phyloP scores from a whole-genome alignment of 192 early-diverging fungal genomes.

The Diversispora epigaea region DNA sequence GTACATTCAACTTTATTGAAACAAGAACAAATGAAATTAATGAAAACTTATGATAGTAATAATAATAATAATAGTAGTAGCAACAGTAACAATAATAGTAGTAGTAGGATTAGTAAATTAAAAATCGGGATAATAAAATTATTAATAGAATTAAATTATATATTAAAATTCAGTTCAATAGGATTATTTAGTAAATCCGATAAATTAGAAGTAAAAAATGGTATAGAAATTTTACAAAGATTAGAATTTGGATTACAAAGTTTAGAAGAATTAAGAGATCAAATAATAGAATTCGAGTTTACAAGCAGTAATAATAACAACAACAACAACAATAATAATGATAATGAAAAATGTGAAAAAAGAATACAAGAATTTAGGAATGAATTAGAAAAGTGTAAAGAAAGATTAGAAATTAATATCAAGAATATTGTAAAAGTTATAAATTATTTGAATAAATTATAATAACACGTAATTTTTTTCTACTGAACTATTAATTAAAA shows the following conservation, averaged over 20 bases:
- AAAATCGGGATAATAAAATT: background rate
- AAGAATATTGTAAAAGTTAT: background rate
- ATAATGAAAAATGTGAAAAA: background rate
- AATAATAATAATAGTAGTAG: background rate
- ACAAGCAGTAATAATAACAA: background rate
- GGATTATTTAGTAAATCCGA: background rate
- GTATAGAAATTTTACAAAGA: constrained; percentile 16
- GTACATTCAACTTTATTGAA: background rate
- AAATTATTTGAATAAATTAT: background rate
- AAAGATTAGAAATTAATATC: background rate
- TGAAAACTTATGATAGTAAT: background rate
- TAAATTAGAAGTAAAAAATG: background rate
- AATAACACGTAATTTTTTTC: too few species aligned
- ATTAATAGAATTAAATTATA: constrained; percentile 23
- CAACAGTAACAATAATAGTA: background rate
- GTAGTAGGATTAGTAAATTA: background rate
- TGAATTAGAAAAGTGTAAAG: background rate
- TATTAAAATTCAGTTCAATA: constrained; percentile 15
- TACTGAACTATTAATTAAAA: too few species aligned
- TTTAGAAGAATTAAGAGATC: background rate
- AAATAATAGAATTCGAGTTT: background rate
- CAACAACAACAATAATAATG: background rate
- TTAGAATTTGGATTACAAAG: background rate
- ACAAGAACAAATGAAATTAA: background rate
- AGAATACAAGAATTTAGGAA: background rate